Evolutionary conservation across 2,329 filamentous ascomycete genomes (phyloP).

Genomic region (Cercospora sp.): DNA sequence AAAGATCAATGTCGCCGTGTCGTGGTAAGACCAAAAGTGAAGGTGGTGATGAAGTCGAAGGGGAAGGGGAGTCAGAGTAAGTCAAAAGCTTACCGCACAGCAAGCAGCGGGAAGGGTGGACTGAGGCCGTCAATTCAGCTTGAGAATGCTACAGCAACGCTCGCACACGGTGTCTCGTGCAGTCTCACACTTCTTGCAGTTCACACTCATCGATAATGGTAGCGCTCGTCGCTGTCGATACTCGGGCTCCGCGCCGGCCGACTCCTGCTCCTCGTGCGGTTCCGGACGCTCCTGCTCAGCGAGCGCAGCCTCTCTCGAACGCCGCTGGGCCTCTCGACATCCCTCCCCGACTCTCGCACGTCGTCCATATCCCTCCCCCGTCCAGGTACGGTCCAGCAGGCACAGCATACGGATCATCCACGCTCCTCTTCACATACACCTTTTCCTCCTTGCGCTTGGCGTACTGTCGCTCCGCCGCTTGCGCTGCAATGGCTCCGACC

Average conservation of each 20-base stretch:
- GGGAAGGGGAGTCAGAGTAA: not conserved
- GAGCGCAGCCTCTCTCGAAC: constrained; percentile 19
- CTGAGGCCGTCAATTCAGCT: not conserved
- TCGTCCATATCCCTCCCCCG: constrained; percentile 24
- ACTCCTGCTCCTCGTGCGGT: constrained; percentile 15
- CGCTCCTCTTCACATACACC: constrained; percentile 15
- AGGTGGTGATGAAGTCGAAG: not conserved
- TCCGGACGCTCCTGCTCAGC: constrained; percentile 15
- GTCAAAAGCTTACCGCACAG: constrained; percentile 2
- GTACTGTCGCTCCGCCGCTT: constrained; percentile 29
- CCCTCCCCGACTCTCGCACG: constrained; percentile 17
- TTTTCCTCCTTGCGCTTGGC: constrained; percentile 33
- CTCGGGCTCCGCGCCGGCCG: constrained; percentile 18
- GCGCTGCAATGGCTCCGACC: constrained; percentile 33
- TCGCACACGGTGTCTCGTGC: not conserved
- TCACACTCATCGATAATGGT: constrained; percentile 13
- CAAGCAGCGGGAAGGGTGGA: not conserved
- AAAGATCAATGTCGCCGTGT: not conserved
- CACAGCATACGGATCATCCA: constrained; percentile 11
- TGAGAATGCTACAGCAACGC: not conserved
- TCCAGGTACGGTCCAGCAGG: constrained; percentile 19
- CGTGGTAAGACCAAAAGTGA: not conserved
- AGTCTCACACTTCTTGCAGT: not conserved
- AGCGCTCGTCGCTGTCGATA: constrained; percentile 18
- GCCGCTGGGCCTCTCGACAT: constrained; percentile 12